These are phyloP conservation scores for Solanum pinnatisectum DNA, from an alignment of 257 asterid genomes.

Conservation along the genomic window DNA sequence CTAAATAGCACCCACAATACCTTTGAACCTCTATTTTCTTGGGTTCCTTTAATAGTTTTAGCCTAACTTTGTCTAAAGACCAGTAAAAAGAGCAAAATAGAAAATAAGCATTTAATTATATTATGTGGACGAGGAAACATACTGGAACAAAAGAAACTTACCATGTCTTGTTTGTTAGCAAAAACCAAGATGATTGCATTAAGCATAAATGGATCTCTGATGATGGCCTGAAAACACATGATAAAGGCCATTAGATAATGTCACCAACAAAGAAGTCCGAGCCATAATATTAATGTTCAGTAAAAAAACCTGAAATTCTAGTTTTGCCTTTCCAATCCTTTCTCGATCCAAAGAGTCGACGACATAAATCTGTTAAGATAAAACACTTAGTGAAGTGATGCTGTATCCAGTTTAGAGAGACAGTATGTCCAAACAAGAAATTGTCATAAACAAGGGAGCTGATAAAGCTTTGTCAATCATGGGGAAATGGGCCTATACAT, in stretches of 20 bases:
- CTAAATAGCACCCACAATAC: neutral
- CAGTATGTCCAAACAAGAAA: neutral
- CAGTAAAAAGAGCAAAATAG: neutral
- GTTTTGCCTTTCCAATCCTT: conserved; percentile 73
- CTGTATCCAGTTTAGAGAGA: neutral
- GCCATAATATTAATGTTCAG: conserved; percentile 3
- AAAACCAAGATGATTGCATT: conserved; percentile 89
- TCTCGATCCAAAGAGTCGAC: conserved; percentile 96
- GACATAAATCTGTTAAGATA: conserved; percentile 62
- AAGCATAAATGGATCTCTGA: conserved; percentile 90
- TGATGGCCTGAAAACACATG: conserved; percentile 54
- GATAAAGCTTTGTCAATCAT: neutral
- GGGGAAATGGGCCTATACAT: neutral
- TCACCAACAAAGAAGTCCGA: conserved; percentile 2
- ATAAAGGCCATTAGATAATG: conserved; percentile 7
- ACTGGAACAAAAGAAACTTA: conserved; percentile 16
- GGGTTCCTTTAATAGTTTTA: neutral
- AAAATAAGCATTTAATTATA: neutral
- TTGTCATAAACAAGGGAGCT: neutral
- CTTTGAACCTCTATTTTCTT: neutral
- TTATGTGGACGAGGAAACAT: neutral
- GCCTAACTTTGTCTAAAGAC: neutral
- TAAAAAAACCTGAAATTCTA: conserved; percentile 74
- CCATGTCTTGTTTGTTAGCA: conserved; percentile 98
- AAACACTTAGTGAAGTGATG: neutral